Evolutionary conservation across 192 early-diverging fungal species (phyloP).

Genomic region (Piromyces finnis): DNA sequence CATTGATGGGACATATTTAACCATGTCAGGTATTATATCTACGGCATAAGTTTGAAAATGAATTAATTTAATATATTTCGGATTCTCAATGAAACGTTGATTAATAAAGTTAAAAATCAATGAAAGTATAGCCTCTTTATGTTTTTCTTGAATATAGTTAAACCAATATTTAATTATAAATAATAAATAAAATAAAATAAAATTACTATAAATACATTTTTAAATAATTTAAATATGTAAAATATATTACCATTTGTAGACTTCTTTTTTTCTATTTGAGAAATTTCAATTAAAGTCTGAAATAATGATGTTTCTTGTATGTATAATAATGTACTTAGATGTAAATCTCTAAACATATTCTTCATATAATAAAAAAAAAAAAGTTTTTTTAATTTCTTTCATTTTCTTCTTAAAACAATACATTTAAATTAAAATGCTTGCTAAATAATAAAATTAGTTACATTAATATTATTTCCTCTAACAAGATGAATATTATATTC

Average conservation of each 20-base stretch:
- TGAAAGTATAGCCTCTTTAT: background rate
- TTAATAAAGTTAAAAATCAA: background rate
- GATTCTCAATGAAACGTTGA: background rate
- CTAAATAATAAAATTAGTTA: too few species aligned
- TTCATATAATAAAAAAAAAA: background rate
- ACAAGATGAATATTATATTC: background rate
- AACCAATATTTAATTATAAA: too few species aligned
- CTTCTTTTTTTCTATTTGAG: background rate
- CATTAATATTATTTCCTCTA: background rate
- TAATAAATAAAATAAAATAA: too few species aligned
- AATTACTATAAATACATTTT: background rate
- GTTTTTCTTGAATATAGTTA: too few species aligned
- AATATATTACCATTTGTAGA: background rate
- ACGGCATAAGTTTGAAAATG: background rate
- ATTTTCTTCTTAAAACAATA: too few species aligned
- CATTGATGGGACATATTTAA: background rate
- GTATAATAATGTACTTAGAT: background rate
- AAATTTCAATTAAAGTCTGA: background rate
- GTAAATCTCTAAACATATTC: background rate
- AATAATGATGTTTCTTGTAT: background rate
- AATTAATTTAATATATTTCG: background rate
- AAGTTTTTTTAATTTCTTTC: too few species aligned
- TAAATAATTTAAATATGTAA: background rate
- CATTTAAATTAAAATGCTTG: too few species aligned
- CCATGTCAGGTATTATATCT: background rate